phyloP scores from a whole-genome alignment of 2,329 filamentous ascomycete species.

The Epichloe uncinata region DNA sequence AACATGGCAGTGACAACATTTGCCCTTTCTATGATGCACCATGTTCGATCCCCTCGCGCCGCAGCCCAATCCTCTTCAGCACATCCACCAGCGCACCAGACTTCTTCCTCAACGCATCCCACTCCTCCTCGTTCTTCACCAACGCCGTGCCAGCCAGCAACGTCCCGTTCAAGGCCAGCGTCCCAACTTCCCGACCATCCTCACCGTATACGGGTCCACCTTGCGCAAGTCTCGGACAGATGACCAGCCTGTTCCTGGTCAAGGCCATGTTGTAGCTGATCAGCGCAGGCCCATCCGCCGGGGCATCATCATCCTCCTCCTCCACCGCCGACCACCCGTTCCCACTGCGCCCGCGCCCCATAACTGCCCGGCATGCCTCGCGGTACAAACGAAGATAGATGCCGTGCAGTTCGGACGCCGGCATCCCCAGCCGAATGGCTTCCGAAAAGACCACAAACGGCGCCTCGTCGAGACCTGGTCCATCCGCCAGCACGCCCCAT shows the following conservation, averaged over 20 bases:
- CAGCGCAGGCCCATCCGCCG: conserved; percentile 26
- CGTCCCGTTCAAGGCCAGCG: conserved; percentile 44
- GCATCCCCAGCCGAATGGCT: conserved; percentile 21
- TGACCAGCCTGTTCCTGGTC: conserved; percentile 37
- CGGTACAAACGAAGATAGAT: conserved; percentile 36
- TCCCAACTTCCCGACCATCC: conserved; percentile 25
- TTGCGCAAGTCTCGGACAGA: conserved; percentile 42
- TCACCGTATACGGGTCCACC: conserved; percentile 23
- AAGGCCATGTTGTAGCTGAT: conserved; percentile 54
- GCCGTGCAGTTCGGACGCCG: conserved; percentile 22
- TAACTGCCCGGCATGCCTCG: conserved; percentile 27
- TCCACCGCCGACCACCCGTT: background rate
- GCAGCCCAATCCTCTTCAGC: conserved; percentile 19
- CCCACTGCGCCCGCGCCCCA: conserved; percentile 1
- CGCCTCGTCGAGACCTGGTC: conserved; percentile 16
- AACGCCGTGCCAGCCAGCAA: conserved; percentile 50
- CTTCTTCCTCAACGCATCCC: conserved; percentile 35
- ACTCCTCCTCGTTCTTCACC: conserved; percentile 45
- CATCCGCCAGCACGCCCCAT: conserved; percentile 39
- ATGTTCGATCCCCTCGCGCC: conserved; percentile 5
- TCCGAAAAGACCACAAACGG: conserved; percentile 35
- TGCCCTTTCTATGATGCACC: background rate
- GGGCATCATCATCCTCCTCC: conserved; percentile 9
- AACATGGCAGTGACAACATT: no score
- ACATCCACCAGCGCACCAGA: conserved; percentile 7